Evolutionary conservation across 495 filamentous ascomycete species (phyloP), one percentile per base, ranked within the genome.

Genomic region (Astrothelium macrocarpum): DNA sequence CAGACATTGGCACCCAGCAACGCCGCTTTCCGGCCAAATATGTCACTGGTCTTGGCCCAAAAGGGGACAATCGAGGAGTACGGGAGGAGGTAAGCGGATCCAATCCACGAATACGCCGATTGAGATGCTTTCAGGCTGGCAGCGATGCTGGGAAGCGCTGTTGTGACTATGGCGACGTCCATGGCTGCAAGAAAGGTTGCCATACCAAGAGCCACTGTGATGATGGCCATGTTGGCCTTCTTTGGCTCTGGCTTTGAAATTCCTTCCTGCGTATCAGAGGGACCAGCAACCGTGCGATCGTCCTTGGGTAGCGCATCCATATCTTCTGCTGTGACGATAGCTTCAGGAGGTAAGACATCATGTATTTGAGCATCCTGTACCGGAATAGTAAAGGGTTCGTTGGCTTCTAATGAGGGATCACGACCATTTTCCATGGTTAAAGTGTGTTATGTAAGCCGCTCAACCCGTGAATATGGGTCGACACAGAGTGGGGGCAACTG

Each of bases 11-110:
- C 62, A 32, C 67, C 56, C 18, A 73, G 67, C n/a, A 76, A 62
- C 16, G 68, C 53, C 2, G 66, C 39, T 53, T 73, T 76, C 9
- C 73, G 67, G 20, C 73, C 73, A 25, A 70, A 70, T 31, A 73
- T 64, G 56, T 74, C 68, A 18, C 61, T 67, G 18, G 68, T 59
- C 59, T 69, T 72, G 23, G 67, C 70, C 68, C 68, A 70, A 25
- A 63, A 32, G 5, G 68, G 71, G 3, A 65, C 59, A 9, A 56
- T 42, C 14, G 71, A 65, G 1, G 66, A 68, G 53, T 62, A 66
- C 31, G 66, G 65, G 12, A 73, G 63, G 0, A 72, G 58, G 49
- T 68, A 68, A 0, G 69, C 65, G 28, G 60, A 65, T 34, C 67
- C 67, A 1, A 67, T 69, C 70, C 70, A 71, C 12, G 68, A 63